phyloP scores from a whole-genome alignment of 2,329 filamentous ascomycete species.

The Esteya vermicola region DNA sequence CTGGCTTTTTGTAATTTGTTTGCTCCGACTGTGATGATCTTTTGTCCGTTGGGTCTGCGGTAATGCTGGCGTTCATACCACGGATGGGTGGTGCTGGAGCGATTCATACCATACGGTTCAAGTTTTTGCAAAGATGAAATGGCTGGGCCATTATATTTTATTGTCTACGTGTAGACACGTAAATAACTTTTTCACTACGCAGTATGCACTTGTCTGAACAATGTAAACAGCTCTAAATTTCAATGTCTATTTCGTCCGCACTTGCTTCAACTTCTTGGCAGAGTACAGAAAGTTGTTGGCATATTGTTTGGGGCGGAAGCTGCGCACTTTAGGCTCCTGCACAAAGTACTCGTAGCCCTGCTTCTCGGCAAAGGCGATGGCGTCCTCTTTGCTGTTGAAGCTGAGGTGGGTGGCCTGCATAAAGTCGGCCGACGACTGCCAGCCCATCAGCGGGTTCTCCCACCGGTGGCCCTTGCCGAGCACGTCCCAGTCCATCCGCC shows the following conservation, averaged over 20 bases:
- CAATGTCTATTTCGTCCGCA: constrained; percentile 67
- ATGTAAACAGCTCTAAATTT: neutral
- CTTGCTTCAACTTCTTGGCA: constrained; percentile 73
- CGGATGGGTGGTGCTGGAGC: neutral
- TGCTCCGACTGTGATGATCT: no score
- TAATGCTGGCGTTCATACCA: no score
- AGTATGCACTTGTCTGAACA: no score
- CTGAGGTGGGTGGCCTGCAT: constrained; percentile 89
- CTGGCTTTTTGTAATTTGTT: no score
- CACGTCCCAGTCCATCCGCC: constrained; percentile 98
- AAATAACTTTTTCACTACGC: no score
- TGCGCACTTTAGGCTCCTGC: constrained; percentile 85
- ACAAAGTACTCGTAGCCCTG: constrained; percentile 99
- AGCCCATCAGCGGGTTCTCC: constrained; percentile 98
- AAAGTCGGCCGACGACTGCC: constrained; percentile 88
- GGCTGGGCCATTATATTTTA: neutral
- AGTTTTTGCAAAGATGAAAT: no score
- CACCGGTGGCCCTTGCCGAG: constrained; percentile 85
- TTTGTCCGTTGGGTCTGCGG: no score
- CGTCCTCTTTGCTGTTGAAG: constrained; percentile 89
- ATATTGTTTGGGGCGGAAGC: constrained; percentile 82
- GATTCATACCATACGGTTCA: no score
- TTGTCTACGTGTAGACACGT: neutral
- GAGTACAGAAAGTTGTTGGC: constrained; percentile 91
- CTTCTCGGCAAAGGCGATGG: constrained; percentile 91